Evolutionary conservation across 2,329 filamentous ascomycete species (phyloP), one percentile per base, ranked within the genome.

Genomic region (Penicillium sp.): DNA sequence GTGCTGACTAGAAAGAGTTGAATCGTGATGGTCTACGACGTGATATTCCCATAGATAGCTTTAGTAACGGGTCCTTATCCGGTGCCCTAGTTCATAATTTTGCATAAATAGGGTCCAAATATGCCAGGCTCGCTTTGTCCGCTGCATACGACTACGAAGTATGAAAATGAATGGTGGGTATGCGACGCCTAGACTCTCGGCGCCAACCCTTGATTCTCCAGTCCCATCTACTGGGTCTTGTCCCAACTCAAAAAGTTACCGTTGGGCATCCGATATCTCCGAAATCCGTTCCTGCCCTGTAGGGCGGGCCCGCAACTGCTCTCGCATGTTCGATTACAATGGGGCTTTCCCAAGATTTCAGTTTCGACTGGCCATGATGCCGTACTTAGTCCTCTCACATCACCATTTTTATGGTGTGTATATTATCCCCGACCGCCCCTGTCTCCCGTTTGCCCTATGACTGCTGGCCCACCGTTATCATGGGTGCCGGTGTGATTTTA

Each of bases 401-500:
- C 36, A 18, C 27, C 16, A 46, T n/a, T 16, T 30, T 42, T 20
- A 4, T 10, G 16, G 25, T 27, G 4, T 20, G 18, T 35, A 28
- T 47, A 20, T 33, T 16, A 13, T 10, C 11, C 11, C 18, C 22
- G n/a, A 31, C n/a, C 24, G 20, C 22, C 35, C 45, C 47, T 27
- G 3, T 3, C 5, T 38, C 16, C 27, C 11, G 22, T 35, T 44
- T 24, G 14, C 22, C 30, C 35, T 31, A 22, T 25, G 20, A 40
- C 38, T 40, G 18, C 38, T 40, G 20, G 39, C 20, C n/a, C 39
- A 4, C 27, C 22, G n/a, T 16, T 53, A 57, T 20, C 52, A 82
- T 82, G 80, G 81, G 81, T 31, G 73, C 75, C 40, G 82, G 82
- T 39, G 79, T 80, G 14, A 73, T 84, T 53, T 69, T 85, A 48